A percentile compares a stretch with the other conserved stretches of the same genome.
phyloP scores from a whole-genome alignment of 2,329 filamentous ascomycete genomes.

The Alternaria dauci region DNA sequence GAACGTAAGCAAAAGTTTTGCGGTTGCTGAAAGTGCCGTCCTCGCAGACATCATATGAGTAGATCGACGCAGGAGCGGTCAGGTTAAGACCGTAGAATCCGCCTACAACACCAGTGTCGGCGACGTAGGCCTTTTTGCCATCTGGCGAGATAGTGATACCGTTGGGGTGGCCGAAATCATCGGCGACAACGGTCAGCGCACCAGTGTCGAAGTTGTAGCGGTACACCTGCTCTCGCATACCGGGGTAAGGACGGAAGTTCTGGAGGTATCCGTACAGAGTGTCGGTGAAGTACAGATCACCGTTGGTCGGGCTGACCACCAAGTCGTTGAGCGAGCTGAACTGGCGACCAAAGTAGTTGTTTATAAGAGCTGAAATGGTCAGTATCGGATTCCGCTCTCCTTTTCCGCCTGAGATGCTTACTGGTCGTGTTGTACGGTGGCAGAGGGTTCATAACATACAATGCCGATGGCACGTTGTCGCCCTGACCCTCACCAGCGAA shows the following conservation, averaged over 20 bases:
- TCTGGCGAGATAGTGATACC: conserved; percentile 53
- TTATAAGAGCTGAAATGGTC: conserved; percentile 35
- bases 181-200: conserved; percentile 50
- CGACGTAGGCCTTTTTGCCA: conserved; percentile 54
- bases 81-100: conserved; percentile 34
- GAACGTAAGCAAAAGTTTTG: conserved; percentile 33
- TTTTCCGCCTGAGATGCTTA: conserved; percentile 13
- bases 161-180: conserved; percentile 53
- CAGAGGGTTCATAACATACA: conserved; percentile 35
- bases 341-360: conserved; percentile 58
- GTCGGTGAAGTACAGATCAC: conserved; percentile 60
- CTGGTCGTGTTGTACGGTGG: conserved; percentile 36
- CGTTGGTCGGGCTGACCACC: conserved; percentile 46
- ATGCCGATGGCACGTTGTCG: conserved; percentile 27
- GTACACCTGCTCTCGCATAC: conserved; percentile 47
- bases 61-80: conserved; percentile 32
- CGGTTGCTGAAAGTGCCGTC: conserved; percentile 33
- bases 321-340: conserved; percentile 55
- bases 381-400: not conserved
- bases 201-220: conserved; percentile 53
- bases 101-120: conserved; percentile 48
- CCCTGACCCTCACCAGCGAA: conserved; percentile 38
- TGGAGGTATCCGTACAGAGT: conserved; percentile 43
- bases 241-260: conserved; percentile 35
- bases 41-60: conserved; percentile 32